Conservation (phyloP, 768 basidiomycete species). For the Psilocybe tampanensis region DNA sequence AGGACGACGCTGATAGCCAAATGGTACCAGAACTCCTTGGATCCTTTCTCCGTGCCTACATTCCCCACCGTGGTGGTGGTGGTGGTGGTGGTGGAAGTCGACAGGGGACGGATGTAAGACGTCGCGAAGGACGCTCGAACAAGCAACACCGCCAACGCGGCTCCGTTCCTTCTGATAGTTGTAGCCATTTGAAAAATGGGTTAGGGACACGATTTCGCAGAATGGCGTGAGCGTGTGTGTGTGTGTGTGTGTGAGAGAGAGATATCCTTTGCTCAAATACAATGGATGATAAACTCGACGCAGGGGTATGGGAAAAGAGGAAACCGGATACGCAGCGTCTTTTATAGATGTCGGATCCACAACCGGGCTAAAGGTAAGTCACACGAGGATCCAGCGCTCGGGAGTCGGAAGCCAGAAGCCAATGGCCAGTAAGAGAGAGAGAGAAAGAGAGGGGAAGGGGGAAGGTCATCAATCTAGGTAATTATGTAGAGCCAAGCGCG, state of each 20-base stretch:
- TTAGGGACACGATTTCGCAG: background rate
- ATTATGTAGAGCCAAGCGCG: background rate
- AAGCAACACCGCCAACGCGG: slow-evolving; percentile 14
- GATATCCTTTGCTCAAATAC: background rate
- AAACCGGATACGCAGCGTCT: no score
- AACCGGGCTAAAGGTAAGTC: no score
- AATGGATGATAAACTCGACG: background rate
- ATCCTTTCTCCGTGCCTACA: slow-evolving; percentile 38
- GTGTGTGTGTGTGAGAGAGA: background rate
- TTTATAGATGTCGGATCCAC: no score
- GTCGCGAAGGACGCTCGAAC: slow-evolving; percentile 16
- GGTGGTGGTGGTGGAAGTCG: background rate
- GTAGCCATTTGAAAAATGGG: slow-evolving; percentile 2
- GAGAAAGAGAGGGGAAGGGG: no score
- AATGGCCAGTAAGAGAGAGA: no score
- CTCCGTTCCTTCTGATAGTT: slow-evolving; percentile 16
- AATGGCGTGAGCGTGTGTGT: background rate
- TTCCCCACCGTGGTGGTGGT: slow-evolving; percentile 9
- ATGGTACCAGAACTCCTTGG: slow-evolving; percentile 77
- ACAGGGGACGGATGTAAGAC: slow-evolving; percentile 8
- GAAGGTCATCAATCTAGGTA: background rate
- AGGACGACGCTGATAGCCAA: slow-evolving; percentile 65
- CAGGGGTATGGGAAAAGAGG: no score
- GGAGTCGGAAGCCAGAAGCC: no score
- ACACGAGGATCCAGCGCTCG: no score